phyloP scores from a whole-genome alignment of 768 basidiomycete genomes.

The Tricholoma flavovirens region DNA sequence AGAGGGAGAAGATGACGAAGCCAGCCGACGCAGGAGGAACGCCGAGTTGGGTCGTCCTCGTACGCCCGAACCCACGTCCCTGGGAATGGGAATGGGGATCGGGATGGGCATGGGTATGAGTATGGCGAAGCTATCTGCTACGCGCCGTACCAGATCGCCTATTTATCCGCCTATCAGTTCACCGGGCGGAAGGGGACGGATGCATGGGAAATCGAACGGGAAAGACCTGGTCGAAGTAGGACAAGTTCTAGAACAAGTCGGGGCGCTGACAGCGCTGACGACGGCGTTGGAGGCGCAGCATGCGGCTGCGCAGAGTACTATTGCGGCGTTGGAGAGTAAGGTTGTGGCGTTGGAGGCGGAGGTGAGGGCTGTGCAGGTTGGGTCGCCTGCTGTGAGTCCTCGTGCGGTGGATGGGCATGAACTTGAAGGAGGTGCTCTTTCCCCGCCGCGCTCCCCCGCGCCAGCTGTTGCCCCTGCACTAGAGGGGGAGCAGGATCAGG shows the following conservation, averaged over 20 bases:
- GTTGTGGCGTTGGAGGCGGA: constrained; percentile 62
- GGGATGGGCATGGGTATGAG: background rate
- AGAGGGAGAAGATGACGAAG: constrained; percentile 32
- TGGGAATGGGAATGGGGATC: constrained; percentile 21
- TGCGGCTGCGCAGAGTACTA: constrained; percentile 67
- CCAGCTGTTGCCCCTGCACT: too few relatives aligned
- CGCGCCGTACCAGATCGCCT: too few relatives aligned
- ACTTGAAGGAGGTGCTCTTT: too few relatives aligned
- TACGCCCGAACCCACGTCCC: constrained; percentile 70
- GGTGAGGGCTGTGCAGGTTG: constrained; percentile 36
- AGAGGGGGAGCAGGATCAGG: background rate
- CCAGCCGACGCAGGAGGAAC: constrained; percentile 45
- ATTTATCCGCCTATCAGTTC: too few relatives aligned
- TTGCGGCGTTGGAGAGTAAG: constrained; percentile 61
- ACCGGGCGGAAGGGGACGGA: too few relatives aligned
- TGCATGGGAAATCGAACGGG: background rate
- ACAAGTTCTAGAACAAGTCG: constrained; percentile 70
- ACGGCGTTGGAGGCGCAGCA: constrained; percentile 29
- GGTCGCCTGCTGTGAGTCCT: constrained; percentile 11
- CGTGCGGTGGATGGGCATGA: background rate
- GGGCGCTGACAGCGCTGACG: constrained; percentile 51
- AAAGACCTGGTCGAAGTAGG: constrained; percentile 42
- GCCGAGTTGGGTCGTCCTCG: constrained; percentile 64
- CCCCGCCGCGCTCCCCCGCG: too few relatives aligned
- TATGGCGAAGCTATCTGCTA: too few relatives aligned